Evolutionary conservation across 2,329 filamentous ascomycete species (phyloP).

Genomic region (Ophiosphaerella narmari): DNA sequence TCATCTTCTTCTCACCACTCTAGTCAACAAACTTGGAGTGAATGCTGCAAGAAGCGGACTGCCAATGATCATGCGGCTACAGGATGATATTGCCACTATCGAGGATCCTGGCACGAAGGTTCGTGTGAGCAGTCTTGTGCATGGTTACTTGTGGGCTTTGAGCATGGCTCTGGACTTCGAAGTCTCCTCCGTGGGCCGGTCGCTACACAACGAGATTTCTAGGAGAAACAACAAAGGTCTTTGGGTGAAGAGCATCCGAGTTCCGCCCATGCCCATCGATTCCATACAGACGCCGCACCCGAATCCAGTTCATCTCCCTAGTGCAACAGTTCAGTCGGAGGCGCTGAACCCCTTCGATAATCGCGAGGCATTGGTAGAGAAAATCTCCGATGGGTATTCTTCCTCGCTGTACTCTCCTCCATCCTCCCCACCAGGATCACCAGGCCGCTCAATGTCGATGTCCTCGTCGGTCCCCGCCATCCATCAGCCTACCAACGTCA

Average conservation of each 20-base stretch:
- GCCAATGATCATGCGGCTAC: slow-evolving; percentile 86
- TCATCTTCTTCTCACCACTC: slow-evolving; percentile 74
- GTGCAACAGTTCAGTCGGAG: slow-evolving; percentile 36
- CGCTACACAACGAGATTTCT: slow-evolving; percentile 76
- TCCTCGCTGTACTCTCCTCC: slow-evolving; percentile 66
- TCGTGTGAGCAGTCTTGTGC: slow-evolving; percentile 79
- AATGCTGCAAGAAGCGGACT: slow-evolving; percentile 79
- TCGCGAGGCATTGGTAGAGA: slow-evolving; percentile 71
- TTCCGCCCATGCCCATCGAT: slow-evolving; percentile 70
- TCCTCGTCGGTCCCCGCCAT: slow-evolving; percentile 56
- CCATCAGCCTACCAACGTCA: slow-evolving; percentile 29
- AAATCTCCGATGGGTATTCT: slow-evolving; percentile 73
- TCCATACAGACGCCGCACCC: slow-evolving; percentile 54
- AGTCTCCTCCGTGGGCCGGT: slow-evolving; percentile 67
- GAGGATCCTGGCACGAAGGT: slow-evolving; percentile 73
- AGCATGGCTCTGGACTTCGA: slow-evolving; percentile 79
- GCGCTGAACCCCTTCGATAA: slow-evolving; percentile 75
- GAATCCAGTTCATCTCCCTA: slow-evolving; percentile 25
- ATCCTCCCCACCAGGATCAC: slow-evolving; percentile 71
- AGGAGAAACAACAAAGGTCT: slow-evolving; percentile 73
- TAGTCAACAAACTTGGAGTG: slow-evolving; percentile 78
- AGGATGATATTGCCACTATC: slow-evolving; percentile 76
- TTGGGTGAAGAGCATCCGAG: slow-evolving; percentile 75
- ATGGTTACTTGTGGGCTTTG: slow-evolving; percentile 85
- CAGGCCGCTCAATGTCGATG: slow-evolving; percentile 66